Conservation (phyloP, 2,329 filamentous ascomycete genomes). For the Pseudocercospora vitis region DNA sequence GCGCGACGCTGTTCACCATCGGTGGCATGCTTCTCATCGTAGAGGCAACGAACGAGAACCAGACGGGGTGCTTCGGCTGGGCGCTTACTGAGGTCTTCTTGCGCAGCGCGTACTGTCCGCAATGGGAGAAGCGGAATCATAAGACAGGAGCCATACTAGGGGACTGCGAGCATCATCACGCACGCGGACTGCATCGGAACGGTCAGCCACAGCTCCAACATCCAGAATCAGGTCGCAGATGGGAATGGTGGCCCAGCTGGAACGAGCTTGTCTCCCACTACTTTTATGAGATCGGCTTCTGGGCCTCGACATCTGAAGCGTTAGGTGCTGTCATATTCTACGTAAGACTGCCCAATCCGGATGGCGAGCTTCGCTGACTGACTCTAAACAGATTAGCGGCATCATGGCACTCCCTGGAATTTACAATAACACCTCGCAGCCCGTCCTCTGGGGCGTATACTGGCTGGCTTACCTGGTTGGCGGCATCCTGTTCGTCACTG, state of each 20-base stretch:
- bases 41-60: conserved; percentile 68
- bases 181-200: neutral
- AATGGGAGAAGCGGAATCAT: neutral
- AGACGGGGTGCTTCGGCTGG: conserved; percentile 67
- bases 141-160: neutral
- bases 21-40: conserved; percentile 61
- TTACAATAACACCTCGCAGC: conserved; percentile 21
- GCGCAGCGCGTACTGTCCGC: neutral
- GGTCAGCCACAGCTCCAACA: conserved; percentile 14
- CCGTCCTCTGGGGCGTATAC: conserved; percentile 24
- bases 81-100: conserved; percentile 45
- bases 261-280: conserved; percentile 31
- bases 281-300: conserved; percentile 34
- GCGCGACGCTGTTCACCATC: conserved; percentile 65
- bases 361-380: neutral
- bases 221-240: conserved; percentile 21
- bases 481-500: conserved; percentile 30
- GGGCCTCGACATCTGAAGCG: conserved; percentile 31
- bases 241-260: conserved; percentile 34
- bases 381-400: conserved; percentile 26
- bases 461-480: conserved; percentile 34
- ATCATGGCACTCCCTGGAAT: conserved; percentile 34
- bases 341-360: neutral
- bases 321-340: conserved; percentile 34
- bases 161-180: conserved; percentile 14